Conservation (phyloP, 2,329 filamentous ascomycete species). For the Shiraia sp. region DNA sequence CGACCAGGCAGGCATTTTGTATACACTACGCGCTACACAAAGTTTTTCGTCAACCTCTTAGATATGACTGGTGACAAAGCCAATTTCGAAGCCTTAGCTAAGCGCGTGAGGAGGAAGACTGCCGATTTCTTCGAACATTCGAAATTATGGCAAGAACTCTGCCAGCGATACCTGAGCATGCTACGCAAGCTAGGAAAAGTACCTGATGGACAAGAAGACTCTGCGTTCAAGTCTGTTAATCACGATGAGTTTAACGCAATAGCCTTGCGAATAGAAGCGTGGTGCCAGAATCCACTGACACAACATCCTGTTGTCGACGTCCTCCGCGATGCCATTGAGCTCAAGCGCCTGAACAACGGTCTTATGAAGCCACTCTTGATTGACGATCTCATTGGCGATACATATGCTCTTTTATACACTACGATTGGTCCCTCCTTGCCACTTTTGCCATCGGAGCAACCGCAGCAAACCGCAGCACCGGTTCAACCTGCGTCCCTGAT, state of each 20-base stretch:
- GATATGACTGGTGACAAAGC: constrained; percentile 73
- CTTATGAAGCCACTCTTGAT: constrained; percentile 84
- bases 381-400: constrained; percentile 91
- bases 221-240: constrained; percentile 65
- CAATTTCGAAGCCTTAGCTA: constrained; percentile 77
- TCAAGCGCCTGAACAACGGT: constrained; percentile 80
- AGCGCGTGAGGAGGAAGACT: constrained; percentile 78
- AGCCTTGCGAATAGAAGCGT: constrained; percentile 62
- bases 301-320: constrained; percentile 60
- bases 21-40: constrained; percentile 84
- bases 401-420: constrained; percentile 77
- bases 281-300: constrained; percentile 57
- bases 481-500: constrained; percentile 6
- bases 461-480: constrained; percentile 18
- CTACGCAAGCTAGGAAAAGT: constrained; percentile 63
- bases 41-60: constrained; percentile 77
- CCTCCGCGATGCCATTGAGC: constrained; percentile 67
- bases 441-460: constrained; percentile 50
- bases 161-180: constrained; percentile 60
- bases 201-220: constrained; percentile 65
- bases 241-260: constrained; percentile 67
- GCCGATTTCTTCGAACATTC: constrained; percentile 71
- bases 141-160: constrained; percentile 66
- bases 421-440: constrained; percentile 66
- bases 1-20: constrained; percentile 85